These are phyloP conservation scores for Moesziomyces sp. DNA, from an alignment of 1,284 basidiomycete genomes.

Conservation along the genomic window DNA sequence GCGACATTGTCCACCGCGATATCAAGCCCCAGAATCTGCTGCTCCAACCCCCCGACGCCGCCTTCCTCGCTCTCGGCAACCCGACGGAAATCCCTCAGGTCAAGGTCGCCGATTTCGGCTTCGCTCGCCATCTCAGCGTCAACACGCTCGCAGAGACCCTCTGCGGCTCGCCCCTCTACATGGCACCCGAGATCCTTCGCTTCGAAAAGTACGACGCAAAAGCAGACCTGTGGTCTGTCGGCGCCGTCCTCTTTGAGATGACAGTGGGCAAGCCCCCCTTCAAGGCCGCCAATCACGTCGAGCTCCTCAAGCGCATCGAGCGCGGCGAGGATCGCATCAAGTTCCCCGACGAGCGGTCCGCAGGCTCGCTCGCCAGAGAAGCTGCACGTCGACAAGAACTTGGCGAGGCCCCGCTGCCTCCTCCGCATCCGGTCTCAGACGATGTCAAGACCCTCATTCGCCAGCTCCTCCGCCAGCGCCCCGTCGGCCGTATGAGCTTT, in stretches of 20 bases:
- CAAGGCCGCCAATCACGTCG: constrained; percentile 94
- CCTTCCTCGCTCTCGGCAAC: constrained; percentile 84
- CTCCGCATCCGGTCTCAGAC: constrained; percentile 73
- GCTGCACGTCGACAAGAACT: constrained; percentile 51
- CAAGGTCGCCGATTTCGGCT: constrained; percentile 88
- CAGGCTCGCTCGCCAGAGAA: constrained; percentile 57
- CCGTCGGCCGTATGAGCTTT: constrained; percentile 85
- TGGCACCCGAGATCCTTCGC: constrained; percentile 97
- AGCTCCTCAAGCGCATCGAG: constrained; percentile 92
- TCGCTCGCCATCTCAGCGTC: constrained; percentile 89
- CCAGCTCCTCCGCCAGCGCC: constrained; percentile 81
- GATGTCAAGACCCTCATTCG: constrained; percentile 92
- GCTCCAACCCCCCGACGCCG: constrained; percentile 81
- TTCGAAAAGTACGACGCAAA: constrained; percentile 99
- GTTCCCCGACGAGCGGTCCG: constrained; percentile 77
- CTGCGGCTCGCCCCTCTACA: constrained; percentile 97
- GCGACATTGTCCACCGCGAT: constrained; percentile 93
- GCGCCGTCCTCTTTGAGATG: constrained; percentile 97
- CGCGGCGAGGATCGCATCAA: constrained; percentile 77
- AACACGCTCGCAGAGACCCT: constrained; percentile 96
- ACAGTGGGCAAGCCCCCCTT: constrained; percentile 91
- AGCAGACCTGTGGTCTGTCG: constrained; percentile 97
- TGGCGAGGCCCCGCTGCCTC: constrained; percentile 56
- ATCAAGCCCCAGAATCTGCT: constrained; percentile 98
- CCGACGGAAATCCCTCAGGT: constrained; percentile 75